Evolutionary conservation across 176 grass and related monocot species (phyloP), one percentile per base, ranked within the genome.

Genomic region (Rhipidocladum racemiflorum): DNA sequence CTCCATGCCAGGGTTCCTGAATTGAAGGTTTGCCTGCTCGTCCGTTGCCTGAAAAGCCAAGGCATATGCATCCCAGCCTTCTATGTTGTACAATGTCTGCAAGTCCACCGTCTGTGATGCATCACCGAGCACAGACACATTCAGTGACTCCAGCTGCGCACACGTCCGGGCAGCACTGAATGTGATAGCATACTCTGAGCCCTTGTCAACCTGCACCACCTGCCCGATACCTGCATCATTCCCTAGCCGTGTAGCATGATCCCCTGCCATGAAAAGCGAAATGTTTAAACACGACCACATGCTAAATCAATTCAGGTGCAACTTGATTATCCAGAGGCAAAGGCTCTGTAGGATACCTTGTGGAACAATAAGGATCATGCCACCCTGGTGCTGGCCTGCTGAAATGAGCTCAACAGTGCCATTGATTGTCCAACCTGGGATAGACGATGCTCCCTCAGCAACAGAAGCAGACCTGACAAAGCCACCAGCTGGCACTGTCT

Each of bases 301-400:
- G 35, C 9, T 65, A 68, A 25, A 78, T 35, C 28, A 84, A 51
- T 36, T 44, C 17, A 18, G 43, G n/a, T 23, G 28, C 30, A 65
- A 65, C 20, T 20, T 43, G 48, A 36, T 20, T 46, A 66, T 59
- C 81, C 49, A 85, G 77, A 49, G 12, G 11, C 11, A 64, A 61
- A 14, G 10, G 20, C 34, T 65, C 7, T 74, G 30, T 48, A 16
- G 57, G 30, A 84, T 90, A 96, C 97, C 97, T 81, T 99, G 83
- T 43, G 97, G 97, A 56, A 99, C 97, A 54, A 99, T 96, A 46
- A 99, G 91, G 32, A 99, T 99, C 97, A 99, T 99, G 91, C 91
- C 91, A 65, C 97, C 97, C 83, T 99, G 97, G 56, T 86, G 86
- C 85, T 99, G 97, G 56, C 93, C 93, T 50, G 89, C 85, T 27